Evolutionary conservation across 805 yeast genomes (phyloP), one percentile per base, ranked within the genome.

Genomic region (Brettanomyces bruxellensis): DNA sequence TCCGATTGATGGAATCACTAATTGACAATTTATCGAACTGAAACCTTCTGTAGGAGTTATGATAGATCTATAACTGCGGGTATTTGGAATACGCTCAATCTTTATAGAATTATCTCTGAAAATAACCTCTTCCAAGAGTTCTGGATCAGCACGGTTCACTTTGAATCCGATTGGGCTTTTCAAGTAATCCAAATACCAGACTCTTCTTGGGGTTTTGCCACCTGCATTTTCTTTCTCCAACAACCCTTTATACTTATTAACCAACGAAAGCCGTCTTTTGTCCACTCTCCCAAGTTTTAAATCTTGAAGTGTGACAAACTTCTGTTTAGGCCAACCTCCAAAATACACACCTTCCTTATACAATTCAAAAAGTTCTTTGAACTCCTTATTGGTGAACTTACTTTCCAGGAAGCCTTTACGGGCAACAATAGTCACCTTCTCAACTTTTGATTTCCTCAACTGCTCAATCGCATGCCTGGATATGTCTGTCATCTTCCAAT

Each of bases 351-450:
- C 79, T 37, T 67, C 66, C 30, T 69, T 55, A 4, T 66, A 64
- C 46, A 88, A 62, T 45, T 81, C 84, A 58, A 90, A 68, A 35
- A 91, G 66, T 59, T 93, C 98, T 58, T 97, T 73, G 24, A 91
- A 72, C 62, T 93, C 99, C 60, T 89, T 91, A 54, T 86, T 91
- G 3, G 97, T 84, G 61, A 90, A 93, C 25, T 95, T 93, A 40
- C 93, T 80, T 53, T 89, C 90, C 40, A 82, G 61, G 23, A 88
- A 69, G 3, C 96, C 97, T 58, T 97, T 73, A 55, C 99, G 75
- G 2, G 90, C 99, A 41, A 86, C 82, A 22, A 93, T 76, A 41
- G 75, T 75, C 13, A 93, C 86, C 5, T 72, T 69, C 49, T 75
- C 66, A n/a, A 93, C 81, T 0, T 62, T 68, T 43, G 85, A 78